Base-by-base conservation (phyloP, 306 rosid genomes). In the Trifolium subterraneum region DNA sequence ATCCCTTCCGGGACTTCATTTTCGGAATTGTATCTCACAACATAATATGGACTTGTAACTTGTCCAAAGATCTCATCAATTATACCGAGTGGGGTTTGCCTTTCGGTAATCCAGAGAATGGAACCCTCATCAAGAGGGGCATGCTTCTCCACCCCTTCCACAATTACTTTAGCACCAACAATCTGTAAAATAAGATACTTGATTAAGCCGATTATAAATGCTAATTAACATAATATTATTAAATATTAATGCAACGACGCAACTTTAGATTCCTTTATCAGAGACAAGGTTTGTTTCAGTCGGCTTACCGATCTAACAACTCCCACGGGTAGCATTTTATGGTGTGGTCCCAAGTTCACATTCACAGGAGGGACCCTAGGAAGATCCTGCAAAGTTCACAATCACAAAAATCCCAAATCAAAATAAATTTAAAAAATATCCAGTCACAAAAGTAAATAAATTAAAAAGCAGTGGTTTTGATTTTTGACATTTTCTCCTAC, bases 31-130 rank as follows among this genome's bases (percentile, higher is more conserved):
- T 80, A 84, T 73, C 96, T 86, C 75, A 90, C 90, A 36, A 79
- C 58, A 82, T 93, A 93, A 56, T 84, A 87, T 12, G 98, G 94
- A 36, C 74, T 67, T 83, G 70, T 60, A 12, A 93, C 95, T 10
- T 88, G 98, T 45, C 96, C 96, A 73, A 90, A 93, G 50, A 88
- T 86, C 62, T 93, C 98, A 80, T 90, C 96, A 27, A 88, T 80
- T 50, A 86, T 62, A 51, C 98, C 94, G 22, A 93, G 76, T 0
- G 90, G 92, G 6, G 80, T 75, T 82, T 75, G 81, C 58, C 76
- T 70, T 75, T 83, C 83, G 3, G 94, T 86, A 45, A 90, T 79
- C 94, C 96, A 92, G 61, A 92, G 87, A 76, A 88, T 77, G 18
- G 96, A 90, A 35, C 94, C 98, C 48, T 88, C 91, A 6, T 69